Percentiles rank a stretch among this genome's conserved stretches.
phyloP scores from a whole-genome alignment of 1,139 yeast genomes.

The Saccharomyces hybrid region DNA sequence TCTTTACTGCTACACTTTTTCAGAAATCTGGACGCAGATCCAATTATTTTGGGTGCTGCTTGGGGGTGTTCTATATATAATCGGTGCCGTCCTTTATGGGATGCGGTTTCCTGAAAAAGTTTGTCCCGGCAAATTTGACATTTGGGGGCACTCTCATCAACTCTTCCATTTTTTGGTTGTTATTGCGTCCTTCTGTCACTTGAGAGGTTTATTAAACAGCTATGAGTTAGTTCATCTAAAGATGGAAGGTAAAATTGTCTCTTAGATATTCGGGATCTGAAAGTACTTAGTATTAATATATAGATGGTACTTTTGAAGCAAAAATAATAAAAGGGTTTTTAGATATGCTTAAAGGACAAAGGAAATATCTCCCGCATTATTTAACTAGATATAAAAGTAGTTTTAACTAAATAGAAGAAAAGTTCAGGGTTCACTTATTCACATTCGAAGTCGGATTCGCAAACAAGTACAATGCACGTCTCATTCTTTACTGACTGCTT shows the following conservation, averaged over 20 bases:
- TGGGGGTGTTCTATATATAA: conserved; percentile 69
- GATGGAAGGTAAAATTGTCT: background rate
- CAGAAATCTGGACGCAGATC: conserved; percentile 43
- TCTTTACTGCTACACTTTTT: conserved; percentile 36
- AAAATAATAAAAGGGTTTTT: background rate
- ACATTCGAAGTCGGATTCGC: background rate
- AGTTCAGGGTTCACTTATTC: background rate
- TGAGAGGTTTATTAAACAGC: conserved; percentile 55
- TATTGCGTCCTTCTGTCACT: conserved; percentile 71
- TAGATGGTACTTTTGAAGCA: background rate
- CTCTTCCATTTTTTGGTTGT: conserved; percentile 80
- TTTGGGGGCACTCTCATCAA: conserved; percentile 85
- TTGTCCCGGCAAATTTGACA: conserved; percentile 60
- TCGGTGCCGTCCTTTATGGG: conserved; percentile 78
- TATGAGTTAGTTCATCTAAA: conserved; percentile 44
- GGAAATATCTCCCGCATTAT: background rate
- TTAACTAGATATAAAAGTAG: background rate
- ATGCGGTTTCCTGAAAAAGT: conserved; percentile 68
- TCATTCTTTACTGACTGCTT: no score
- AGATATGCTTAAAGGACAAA: background rate
- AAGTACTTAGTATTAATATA: background rate
- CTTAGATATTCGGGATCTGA: background rate
- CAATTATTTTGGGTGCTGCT: conserved; percentile 53
- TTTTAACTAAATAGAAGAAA: background rate
- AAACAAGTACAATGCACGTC: no score